Evolutionary conservation across 768 basidiomycete genomes (phyloP), one percentile per base, ranked within the genome.

Genomic region (Boletus edulis): DNA sequence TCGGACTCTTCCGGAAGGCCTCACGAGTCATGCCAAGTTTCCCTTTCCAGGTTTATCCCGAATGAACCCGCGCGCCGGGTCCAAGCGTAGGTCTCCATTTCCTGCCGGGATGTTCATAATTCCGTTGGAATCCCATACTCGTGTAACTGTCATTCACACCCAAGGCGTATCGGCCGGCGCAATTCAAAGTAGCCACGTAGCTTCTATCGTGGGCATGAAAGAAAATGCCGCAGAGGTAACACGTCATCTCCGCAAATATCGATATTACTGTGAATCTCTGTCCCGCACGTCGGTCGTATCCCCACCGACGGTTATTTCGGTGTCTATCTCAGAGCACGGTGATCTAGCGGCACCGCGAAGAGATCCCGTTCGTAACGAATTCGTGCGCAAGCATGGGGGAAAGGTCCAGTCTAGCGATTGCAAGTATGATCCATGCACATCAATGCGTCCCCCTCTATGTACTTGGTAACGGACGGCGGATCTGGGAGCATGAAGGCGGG

Each of bases 1-100:
- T n/a, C 24, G 8, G n/a, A 3, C 10, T 8, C 17, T 40, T 41
- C 5, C 12, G n/a, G 38, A n/a, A 39, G 1, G 38, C 29, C 8
- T 9, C 29, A 10, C 29, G 29, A 8, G 7, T 29, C 29, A 29
- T 29, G 9, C 9, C 35, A 37, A 14, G 5, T 17, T 17, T 51
- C 50, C 40, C 5, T 20, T 41, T 9, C 42, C 8, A 27, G 43
- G 29, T 51, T 29, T 29, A n/a, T 54, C 44, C 64, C 61, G 56
- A 32, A 31, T 52, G 46, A 41, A 34, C 55, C 58, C 58, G 54
- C 22, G 54, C 22, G 18, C 38, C 35, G 31, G 48, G 45, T 47
- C 34, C 38, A 39, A 17, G 15, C 38, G 9, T 24, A 24, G 5
- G 24, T 24, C 24, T 24, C 3, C 37, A 38, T 39, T 39, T 39